Evolutionary conservation across 805 yeast species (phyloP), one percentile per base, ranked within the genome.

Genomic region (Nakazawaea populi): DNA sequence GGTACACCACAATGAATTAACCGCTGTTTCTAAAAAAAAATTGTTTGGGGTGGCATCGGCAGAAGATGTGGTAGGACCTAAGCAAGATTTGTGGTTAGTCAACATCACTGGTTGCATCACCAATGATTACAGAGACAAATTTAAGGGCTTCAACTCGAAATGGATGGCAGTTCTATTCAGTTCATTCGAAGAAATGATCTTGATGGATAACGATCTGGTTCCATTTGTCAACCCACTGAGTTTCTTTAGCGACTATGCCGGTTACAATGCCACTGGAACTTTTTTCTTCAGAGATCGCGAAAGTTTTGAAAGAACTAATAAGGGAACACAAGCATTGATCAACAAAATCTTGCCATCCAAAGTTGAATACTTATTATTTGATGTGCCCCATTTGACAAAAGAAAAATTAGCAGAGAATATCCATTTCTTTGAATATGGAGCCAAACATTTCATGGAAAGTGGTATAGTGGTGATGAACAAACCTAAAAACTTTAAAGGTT

Each of bases 81-180:
- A 60, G 48, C 62, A 65, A 49, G 64, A 64, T 47, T n/a, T 66
- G 43, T 57, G 60, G 7, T 56, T 67, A 56, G 69, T 68, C 36
- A 67, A 68, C 56, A 64, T 67, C 18, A 58, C 67, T 3, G 57
- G 56, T 31, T 55, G 63, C 4, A 54, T 68, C 12, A 52, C 54
- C 37, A 56, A 53, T 44, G 55, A 52, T 41, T 67, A 59, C 49
- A 57, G 55, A 47, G 47, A 50, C 7, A 61, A 53, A 49, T 67
- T 63, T 53, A 46, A 48, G 35, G 56, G 61, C 18, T 67, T 64
- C 60, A 65, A 68, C 31, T 65, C 62, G 63, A 84, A 83, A 60
- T 72, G 83, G 61, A 58, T 82, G 36, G 86, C 88, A 1, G 69
- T 76, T 27, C 54, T 80, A 31, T 83, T 83, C 63, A 82, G 74